A percentile compares a stretch with the other conserved stretches of the same genome.
phyloP scores from a whole-genome alignment of 108 stramenopile species.

The Discostella pseudostelligera region DNA sequence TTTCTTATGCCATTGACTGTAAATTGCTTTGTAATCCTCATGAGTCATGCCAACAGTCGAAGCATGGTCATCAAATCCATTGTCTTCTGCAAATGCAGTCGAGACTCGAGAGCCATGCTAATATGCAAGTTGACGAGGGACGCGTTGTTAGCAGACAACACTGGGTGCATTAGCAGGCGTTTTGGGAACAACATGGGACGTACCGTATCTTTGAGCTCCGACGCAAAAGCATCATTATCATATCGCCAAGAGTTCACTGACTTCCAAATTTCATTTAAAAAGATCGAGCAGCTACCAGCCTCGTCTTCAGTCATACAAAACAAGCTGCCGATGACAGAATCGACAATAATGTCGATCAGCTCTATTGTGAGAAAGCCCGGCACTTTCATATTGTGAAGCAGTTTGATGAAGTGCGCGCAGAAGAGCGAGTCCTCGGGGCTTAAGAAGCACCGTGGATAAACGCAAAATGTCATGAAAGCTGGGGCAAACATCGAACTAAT shows the following conservation, averaged over 20 bases:
- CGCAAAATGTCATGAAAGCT: constrained; percentile 68
- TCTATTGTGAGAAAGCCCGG: constrained; percentile 79
- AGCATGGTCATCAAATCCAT: constrained; percentile 32
- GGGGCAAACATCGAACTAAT: constrained; percentile 33
- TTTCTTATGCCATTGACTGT: constrained; percentile 76
- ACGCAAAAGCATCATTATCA: constrained; percentile 69
- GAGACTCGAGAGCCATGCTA: constrained; percentile 40
- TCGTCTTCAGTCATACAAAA: constrained; percentile 87
- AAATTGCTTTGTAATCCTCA: constrained; percentile 63
- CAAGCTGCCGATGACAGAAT: constrained; percentile 58
- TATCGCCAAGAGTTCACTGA: constrained; percentile 76
- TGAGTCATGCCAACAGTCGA: constrained; percentile 38
- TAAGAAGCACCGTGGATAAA: constrained; percentile 68
- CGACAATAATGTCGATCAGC: constrained; percentile 66
- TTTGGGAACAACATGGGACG: constrained; percentile 7
- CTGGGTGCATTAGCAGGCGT: too few relatives aligned
- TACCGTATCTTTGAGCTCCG: constrained; percentile 62
- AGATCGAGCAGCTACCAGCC: constrained; percentile 76
- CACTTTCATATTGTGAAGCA: constrained; percentile 74
- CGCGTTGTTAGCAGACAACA: background rate
- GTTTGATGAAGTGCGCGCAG: constrained; percentile 69
- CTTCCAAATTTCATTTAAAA: constrained; percentile 76
- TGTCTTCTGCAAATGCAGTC: constrained; percentile 33
- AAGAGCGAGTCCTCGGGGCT: constrained; percentile 88
- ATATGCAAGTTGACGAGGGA: background rate